phyloP scores from a whole-genome alignment of 2,329 filamentous ascomycete species.

The Chaetomium strumarium region DNA sequence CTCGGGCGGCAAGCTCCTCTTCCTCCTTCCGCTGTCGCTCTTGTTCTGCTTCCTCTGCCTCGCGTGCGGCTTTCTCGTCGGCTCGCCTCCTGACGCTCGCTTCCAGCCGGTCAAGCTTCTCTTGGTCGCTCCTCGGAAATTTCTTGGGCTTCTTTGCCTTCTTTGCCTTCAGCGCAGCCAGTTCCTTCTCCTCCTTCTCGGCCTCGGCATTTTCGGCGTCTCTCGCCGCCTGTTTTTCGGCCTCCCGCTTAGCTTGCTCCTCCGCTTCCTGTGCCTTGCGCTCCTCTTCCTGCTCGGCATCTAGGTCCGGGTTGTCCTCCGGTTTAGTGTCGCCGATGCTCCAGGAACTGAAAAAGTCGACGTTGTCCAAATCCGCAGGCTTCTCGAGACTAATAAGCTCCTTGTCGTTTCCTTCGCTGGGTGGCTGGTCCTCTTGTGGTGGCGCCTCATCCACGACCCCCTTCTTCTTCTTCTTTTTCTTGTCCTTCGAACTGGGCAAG shows the following conservation, averaged over 20 bases:
- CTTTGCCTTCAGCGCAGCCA: conserved; percentile 45
- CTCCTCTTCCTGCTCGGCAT: neutral
- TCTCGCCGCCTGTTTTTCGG: conserved; percentile 20
- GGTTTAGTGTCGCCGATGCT: conserved; percentile 45
- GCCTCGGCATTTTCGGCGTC: conserved; percentile 21
- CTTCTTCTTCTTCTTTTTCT: conserved; percentile 34
- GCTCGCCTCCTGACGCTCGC: conserved; percentile 32
- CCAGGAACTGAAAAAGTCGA: conserved; percentile 55
- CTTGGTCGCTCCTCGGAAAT: conserved; percentile 40
- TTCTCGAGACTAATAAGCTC: conserved; percentile 35
- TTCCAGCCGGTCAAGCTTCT: conserved; percentile 37
- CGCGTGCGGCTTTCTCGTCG: conserved; percentile 35
- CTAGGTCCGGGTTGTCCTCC: conserved; percentile 25
- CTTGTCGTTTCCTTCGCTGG: conserved; percentile 24
- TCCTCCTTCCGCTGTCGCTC: conserved; percentile 18
- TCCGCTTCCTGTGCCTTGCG: neutral
- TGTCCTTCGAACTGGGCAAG: conserved; percentile 30
- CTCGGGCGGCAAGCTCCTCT: conserved; percentile 22
- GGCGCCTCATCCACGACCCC: conserved; percentile 22
- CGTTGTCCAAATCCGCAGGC: conserved; percentile 31
- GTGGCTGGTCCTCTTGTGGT: conserved; percentile 15
- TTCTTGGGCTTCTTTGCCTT: conserved; percentile 42
- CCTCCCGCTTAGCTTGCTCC: conserved; percentile 5
- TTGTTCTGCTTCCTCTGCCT: conserved; percentile 23
- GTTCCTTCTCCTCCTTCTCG: conserved; percentile 31